Conservation (phyloP, 257 asterid species). For the Ilex asprella region DNA sequence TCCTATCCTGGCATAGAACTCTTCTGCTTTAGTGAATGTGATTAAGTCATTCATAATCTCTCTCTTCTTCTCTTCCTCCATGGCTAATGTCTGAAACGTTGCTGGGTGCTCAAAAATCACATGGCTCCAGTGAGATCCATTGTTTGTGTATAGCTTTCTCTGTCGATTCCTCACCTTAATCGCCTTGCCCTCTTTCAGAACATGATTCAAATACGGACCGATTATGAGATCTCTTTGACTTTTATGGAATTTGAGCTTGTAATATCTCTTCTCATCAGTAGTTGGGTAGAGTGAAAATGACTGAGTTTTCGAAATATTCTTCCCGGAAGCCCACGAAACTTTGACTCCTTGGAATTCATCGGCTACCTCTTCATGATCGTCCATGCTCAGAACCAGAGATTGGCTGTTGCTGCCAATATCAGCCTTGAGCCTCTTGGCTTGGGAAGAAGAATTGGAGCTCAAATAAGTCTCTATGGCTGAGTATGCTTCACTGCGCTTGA, state of each 20-base stretch:
- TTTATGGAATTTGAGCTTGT: neutral
- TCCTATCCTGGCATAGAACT: neutral
- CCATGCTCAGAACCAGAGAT: conserved; percentile 1
- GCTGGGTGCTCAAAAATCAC: neutral
- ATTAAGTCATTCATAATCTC: neutral
- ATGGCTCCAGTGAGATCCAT: neutral
- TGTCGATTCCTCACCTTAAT: neutral
- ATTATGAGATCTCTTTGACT: neutral
- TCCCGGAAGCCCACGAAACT: neutral
- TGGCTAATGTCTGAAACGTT: neutral
- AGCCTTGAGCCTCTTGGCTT: neutral
- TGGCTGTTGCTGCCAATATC: neutral
- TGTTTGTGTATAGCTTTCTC: conserved; percentile 1
- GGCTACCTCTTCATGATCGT: neutral
- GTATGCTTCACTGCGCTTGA: neutral
- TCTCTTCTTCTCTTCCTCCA: conserved; percentile 1
- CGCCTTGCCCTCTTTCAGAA: neutral
- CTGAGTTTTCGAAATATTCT: neutral
- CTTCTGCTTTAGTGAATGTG: neutral
- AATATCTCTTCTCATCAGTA: neutral
- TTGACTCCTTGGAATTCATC: neutral
- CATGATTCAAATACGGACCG: neutral
- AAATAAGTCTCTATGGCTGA: neutral
- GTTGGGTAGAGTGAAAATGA: neutral
- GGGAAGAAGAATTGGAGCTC: neutral